phyloP scores from a whole-genome alignment of 768 basidiomycete genomes.

The Candolleomyces eurysporus region DNA sequence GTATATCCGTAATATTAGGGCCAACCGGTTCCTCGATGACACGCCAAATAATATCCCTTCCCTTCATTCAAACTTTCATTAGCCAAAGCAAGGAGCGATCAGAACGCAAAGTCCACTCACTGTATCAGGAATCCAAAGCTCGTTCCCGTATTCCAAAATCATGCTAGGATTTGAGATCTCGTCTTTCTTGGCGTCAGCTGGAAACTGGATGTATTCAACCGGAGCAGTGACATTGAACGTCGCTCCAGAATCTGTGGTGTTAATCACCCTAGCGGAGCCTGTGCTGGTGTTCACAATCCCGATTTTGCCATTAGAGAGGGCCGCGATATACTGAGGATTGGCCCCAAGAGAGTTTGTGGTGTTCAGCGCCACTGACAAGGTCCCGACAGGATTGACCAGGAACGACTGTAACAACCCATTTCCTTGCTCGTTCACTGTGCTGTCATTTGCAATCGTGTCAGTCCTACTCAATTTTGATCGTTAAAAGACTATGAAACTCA shows the following conservation, averaged over 20 bases:
- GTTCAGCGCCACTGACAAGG: constrained; percentile 48
- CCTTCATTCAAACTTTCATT: constrained; percentile 36
- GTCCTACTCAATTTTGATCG: background rate
- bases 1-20: constrained; percentile 3
- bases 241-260: constrained; percentile 37
- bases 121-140: constrained; percentile 65
- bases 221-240: constrained; percentile 33
- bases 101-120: constrained; percentile 29
- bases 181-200: constrained; percentile 12
- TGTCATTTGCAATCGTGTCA: background rate
- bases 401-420: constrained; percentile 36
- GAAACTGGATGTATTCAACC: constrained; percentile 13
- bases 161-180: constrained; percentile 64
- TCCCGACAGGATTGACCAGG: constrained; percentile 34
- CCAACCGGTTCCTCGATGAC: constrained; percentile 36
- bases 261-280: constrained; percentile 54
- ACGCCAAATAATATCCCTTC: constrained; percentile 69
- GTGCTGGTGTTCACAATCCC: constrained; percentile 57
- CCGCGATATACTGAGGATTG: constrained; percentile 48
- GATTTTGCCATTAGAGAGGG: constrained; percentile 56
- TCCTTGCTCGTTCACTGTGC: constrained; percentile 29
- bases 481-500: constrained; percentile 1
- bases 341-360: constrained; percentile 49
- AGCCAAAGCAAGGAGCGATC: background rate
- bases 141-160: constrained; percentile 51